These are phyloP conservation scores for Tetrahymena elliotti DNA, from an alignment of 73 alveolate genomes.

Conservation along the genomic window DNA sequence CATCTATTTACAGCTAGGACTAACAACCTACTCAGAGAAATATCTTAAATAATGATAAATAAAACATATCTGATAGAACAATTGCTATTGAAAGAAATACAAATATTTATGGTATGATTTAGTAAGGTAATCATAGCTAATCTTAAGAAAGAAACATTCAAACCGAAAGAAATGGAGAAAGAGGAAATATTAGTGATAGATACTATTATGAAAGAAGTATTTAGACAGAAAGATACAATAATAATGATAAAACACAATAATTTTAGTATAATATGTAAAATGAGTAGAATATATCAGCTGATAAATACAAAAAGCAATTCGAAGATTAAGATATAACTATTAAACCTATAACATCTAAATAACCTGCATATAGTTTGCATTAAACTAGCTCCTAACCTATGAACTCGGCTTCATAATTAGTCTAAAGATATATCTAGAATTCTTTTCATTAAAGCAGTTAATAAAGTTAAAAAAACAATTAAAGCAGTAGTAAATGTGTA, in stretches of 20 bases:
- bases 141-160: background rate
- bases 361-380: background rate
- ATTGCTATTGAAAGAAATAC: background rate
- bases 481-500: background rate
- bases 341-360: background rate
- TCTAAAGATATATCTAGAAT: background rate
- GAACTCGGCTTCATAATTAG: background rate
- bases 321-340: background rate
- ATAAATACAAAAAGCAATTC: background rate
- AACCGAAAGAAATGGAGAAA: background rate
- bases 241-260: too few relatives aligned
- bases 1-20: background rate
- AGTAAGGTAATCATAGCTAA: background rate
- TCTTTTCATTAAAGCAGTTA: background rate
- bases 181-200: background rate
- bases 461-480: background rate
- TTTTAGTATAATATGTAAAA: too few relatives aligned
- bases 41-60: background rate
- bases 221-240: background rate
- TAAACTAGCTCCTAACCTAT: background rate
- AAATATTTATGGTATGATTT: background rate
- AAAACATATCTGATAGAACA: background rate
- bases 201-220: background rate
- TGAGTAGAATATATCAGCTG: background rate
- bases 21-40: background rate